Evolutionary conservation across 352 stramenopile species (phyloP), one percentile per base, ranked within the genome.

Genomic region (Globisporangium sylvaticum): DNA sequence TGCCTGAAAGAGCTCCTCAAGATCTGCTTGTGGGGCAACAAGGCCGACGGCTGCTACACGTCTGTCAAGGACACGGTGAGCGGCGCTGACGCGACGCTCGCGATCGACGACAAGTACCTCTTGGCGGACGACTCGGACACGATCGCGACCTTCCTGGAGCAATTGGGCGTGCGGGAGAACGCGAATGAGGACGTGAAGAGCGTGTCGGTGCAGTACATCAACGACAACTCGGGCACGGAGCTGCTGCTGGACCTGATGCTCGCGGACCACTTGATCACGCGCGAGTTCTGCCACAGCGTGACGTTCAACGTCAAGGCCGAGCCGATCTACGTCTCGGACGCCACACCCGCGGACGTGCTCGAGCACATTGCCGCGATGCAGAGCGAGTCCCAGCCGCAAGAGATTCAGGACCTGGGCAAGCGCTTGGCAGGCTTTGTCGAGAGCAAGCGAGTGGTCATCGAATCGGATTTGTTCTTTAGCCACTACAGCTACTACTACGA

Each of bases 281-380:
- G 83, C 52, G 59, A 64, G 18, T 83, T 80, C 79, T 89, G 78
- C 56, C 68, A 57, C 8, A 84, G 69, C 22, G 76, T 95, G 9
- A 79, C 78, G n/a, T 77, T 94, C 32, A 79, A 94, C 64, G 80
- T 92, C 20, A 93, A 95, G 64, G 65, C 69, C 10, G 78, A 89
- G 24, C 87, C 85, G 8, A 90, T 92, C 54, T 95, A 91, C 71
- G 81, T 95, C 15, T 95, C 84, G 37, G 87, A 95, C 64, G 84
- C 87, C 9, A 88, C 80, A 37, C 70, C 73, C 5, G 32, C 67
- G 0, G 85, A 94, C 57, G 79, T 95, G 1, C 54, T 78, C 2
- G 77, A 90, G 46, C 84, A 89, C 48, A 85, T 94, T 59, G 69
- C 63, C 0, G 69, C 76, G 48, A 92, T 92, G 81, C 78, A 72